A percentile compares a stretch with the other conserved stretches of the same genome.
phyloP scores from a whole-genome alignment of 2,329 filamentous ascomycete species.

The Hypoxylon sp. region DNA sequence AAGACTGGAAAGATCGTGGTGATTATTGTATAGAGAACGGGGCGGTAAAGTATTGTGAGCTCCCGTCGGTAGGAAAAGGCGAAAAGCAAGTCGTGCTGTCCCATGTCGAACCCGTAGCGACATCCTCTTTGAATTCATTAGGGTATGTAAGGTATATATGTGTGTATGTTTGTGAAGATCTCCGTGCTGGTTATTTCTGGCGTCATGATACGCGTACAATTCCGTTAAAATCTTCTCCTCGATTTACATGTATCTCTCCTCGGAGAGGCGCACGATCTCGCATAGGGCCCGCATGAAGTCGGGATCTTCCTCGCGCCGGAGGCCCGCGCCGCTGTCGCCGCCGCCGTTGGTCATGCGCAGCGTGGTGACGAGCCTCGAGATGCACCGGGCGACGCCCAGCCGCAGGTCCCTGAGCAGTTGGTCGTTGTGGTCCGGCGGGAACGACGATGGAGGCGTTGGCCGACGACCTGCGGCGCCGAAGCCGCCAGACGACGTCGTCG shows the following conservation, averaged over 20 bases:
- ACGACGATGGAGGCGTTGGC: no score
- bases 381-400: conserved; percentile 58
- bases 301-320: conserved; percentile 45
- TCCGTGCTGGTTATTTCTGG: no score
- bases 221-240: no score
- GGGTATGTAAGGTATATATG: not conserved
- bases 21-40: not conserved
- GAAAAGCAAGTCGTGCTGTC: not conserved
- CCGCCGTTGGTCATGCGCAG: conserved; percentile 45
- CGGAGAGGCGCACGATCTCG: conserved; percentile 52
- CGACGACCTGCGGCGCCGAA: conserved; percentile 13
- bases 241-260: conserved; percentile 44
- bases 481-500: conserved; percentile 33
- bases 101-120: not conserved
- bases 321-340: conserved; percentile 12
- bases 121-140: not conserved
- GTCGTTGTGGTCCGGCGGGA: conserved; percentile 29
- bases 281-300: conserved; percentile 52
- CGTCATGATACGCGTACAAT: no score
- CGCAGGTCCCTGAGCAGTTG: conserved; percentile 51
- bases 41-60: not conserved
- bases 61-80: not conserved
- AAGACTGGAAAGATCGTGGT: not conserved
- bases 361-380: conserved; percentile 59
- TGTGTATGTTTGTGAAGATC: not conserved